Conservation (phyloP, 2,329 filamentous ascomycete species). For the Colletotrichum sp. region DNA sequence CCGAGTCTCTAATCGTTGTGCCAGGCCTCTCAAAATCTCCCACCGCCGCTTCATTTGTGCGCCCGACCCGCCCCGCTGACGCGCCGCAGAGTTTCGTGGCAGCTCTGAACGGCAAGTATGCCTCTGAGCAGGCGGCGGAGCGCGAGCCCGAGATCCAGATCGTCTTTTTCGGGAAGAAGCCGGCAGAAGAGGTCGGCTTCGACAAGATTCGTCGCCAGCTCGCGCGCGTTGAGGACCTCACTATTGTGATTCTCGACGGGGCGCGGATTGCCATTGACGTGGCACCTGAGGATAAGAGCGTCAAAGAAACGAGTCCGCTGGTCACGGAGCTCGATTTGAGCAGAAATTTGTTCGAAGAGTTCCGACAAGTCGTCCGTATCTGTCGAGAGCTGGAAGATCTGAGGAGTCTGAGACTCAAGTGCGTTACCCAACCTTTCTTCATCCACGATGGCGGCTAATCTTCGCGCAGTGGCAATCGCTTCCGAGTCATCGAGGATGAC, state of each 20-base stretch:
- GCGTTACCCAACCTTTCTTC: slow-evolving; percentile 33
- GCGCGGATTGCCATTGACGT: slow-evolving; percentile 59
- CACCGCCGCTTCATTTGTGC: slow-evolving; percentile 85
- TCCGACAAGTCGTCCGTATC: slow-evolving; percentile 72
- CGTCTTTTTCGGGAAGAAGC: slow-evolving; percentile 72
- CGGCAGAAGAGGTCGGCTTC: slow-evolving; percentile 93
- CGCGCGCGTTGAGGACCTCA: slow-evolving; percentile 78
- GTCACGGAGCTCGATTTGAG: slow-evolving; percentile 85
- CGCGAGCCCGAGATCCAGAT: slow-evolving; percentile 51
- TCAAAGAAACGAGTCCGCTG: slow-evolving; percentile 62
- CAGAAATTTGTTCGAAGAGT: slow-evolving; percentile 76
- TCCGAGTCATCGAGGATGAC: slow-evolving; percentile 45
- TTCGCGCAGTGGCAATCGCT: slow-evolving; percentile 72
- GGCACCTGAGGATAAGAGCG: slow-evolving; percentile 37
- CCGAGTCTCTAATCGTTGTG: slow-evolving; percentile 14
- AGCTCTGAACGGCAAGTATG: slow-evolving; percentile 86
- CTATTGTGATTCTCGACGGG: slow-evolving; percentile 82
- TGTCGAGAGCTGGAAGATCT: slow-evolving; percentile 73
- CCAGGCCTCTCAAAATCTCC: slow-evolving; percentile 65
- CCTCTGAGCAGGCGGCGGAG: slow-evolving; percentile 54
- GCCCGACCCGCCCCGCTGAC: slow-evolving; percentile 76
- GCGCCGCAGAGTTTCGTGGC: slow-evolving; percentile 74
- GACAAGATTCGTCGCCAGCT: slow-evolving; percentile 87
- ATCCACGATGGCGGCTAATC: slow-evolving; percentile 17
- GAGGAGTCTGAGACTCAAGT: slow-evolving; percentile 74